phyloP scores from a whole-genome alignment of 306 rosid genomes.

The Ziziphus jujuba region DNA sequence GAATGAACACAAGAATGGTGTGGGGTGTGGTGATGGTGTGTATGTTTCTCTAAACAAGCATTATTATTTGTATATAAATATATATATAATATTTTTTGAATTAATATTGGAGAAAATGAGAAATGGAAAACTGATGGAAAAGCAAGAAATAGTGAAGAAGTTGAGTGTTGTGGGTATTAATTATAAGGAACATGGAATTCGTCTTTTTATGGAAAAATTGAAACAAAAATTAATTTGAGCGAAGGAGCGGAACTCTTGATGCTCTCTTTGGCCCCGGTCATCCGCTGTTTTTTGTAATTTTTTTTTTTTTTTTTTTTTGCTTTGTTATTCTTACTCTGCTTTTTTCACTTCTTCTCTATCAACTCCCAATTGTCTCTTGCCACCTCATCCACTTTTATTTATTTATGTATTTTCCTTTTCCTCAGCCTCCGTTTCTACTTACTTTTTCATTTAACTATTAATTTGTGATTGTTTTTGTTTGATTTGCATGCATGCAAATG shows the following conservation, averaged over 20 bases:
- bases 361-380: no score
- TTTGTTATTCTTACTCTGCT: no score
- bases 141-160: not conserved
- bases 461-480: no score
- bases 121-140: not conserved
- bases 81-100: not conserved
- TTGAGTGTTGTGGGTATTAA: not conserved
- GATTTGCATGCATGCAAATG: no score
- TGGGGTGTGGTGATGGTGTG: not conserved
- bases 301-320: not conserved
- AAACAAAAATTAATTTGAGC: not conserved
- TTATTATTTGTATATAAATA: not conserved
- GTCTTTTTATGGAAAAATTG: constrained; percentile 8
- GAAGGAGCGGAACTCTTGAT: constrained; percentile 23
- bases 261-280: constrained; percentile 24
- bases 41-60: not conserved
- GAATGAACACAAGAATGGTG: not conserved
- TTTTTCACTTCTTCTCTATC: no score
- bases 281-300: not conserved
- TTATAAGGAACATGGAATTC: not conserved
- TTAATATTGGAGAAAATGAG: not conserved
- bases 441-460: no score
- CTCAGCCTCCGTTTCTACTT: no score
- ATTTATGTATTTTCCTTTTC: no score
- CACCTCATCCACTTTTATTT: no score